Evolutionary conservation across 2,329 filamentous ascomycete species (phyloP).

Genomic region (Colletotrichum higginsianum): DNA sequence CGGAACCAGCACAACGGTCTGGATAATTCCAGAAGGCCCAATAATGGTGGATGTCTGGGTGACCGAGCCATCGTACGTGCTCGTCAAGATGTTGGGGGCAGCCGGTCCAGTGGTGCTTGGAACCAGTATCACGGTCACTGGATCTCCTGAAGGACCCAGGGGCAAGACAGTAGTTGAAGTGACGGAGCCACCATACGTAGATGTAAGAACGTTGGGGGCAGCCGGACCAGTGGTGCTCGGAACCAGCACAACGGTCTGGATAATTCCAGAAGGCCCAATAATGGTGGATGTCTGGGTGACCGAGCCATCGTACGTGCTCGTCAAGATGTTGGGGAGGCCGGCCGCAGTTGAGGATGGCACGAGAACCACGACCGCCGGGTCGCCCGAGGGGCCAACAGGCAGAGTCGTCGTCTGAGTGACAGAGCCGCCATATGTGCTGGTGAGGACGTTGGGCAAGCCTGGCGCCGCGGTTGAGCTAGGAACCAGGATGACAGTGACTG

Average conservation of each 20-base stretch:
- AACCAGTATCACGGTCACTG: neutral
- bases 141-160: neutral
- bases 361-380: constrained; percentile 3
- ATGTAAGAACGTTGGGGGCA: too few relatives aligned
- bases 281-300: neutral
- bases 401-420: neutral
- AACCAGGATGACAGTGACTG: neutral
- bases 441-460: neutral
- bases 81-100: neutral
- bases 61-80: too few relatives aligned
- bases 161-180: neutral
- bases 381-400: constrained; percentile 11
- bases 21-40: too few relatives aligned
- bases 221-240: neutral
- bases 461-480: neutral
- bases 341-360: neutral
- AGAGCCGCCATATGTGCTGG: neutral
- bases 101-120: neutral
- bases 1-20: too few relatives aligned
- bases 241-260: neutral
- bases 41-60: too few relatives aligned
- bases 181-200: neutral
- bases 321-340: neutral
- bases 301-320: neutral
- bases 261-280: neutral